Percentiles rank a stretch among this genome's conserved stretches.
Conservation (phyloP, 2,329 filamentous ascomycete genomes). For the Pseudogymnoascus sp. region DNA sequence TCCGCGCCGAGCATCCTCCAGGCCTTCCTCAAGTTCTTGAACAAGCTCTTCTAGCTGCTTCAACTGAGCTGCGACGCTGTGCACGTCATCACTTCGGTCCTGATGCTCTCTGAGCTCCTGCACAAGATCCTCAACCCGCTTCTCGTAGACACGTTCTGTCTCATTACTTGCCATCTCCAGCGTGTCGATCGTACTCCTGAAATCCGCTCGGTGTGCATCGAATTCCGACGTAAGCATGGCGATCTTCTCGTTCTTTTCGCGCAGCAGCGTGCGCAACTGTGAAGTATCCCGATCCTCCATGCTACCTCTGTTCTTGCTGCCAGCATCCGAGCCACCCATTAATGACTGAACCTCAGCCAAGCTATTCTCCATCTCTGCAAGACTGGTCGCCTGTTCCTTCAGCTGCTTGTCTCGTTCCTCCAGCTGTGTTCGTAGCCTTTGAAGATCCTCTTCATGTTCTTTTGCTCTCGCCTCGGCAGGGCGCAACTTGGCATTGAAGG, state of each 20-base stretch:
- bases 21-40: conserved; percentile 89
- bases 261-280: conserved; percentile 71
- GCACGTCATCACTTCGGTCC: conserved; percentile 78
- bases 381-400: conserved; percentile 73
- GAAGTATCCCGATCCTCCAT: conserved; percentile 63
- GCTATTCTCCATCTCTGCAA: conserved; percentile 85
- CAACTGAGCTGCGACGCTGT: conserved; percentile 80
- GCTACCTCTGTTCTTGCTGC: conserved; percentile 40
- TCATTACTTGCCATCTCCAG: conserved; percentile 92
- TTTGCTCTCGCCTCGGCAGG: conserved; percentile 32
- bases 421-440: conserved; percentile 63
- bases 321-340: conserved; percentile 49
- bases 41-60: conserved; percentile 95
- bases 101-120: conserved; percentile 76
- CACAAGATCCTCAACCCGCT: conserved; percentile 78
- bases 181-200: conserved; percentile 93
- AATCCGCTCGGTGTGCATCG: conserved; percentile 88
- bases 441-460: conserved; percentile 61
- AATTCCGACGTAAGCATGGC: conserved; percentile 89
- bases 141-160: conserved; percentile 92
- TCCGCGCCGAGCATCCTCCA: conserved; percentile 88
- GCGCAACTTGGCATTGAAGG: conserved; percentile 45
- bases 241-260: conserved; percentile 97
- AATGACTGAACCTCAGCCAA: conserved; percentile 72
- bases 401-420: conserved; percentile 80